Evolutionary conservation across 2,329 filamentous ascomycete genomes (phyloP).

Genomic region (Talaromyces sp.): DNA sequence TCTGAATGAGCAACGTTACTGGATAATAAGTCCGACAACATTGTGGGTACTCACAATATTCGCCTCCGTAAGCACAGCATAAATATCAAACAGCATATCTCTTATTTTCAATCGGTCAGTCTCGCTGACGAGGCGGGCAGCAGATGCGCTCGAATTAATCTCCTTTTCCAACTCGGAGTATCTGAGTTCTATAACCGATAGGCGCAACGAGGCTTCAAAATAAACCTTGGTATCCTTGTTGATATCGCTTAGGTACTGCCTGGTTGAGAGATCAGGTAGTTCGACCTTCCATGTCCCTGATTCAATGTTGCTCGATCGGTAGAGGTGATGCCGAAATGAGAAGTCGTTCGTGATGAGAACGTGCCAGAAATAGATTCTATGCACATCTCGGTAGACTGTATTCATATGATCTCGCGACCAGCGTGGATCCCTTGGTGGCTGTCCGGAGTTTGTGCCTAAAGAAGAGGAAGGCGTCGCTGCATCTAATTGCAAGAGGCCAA

Average conservation of each 20-base stretch:
- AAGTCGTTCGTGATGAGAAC: neutral
- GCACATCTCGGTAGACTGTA: neutral
- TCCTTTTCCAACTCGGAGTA: neutral
- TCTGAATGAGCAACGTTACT: neutral
- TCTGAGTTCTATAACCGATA: neutral
- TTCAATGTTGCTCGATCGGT: neutral
- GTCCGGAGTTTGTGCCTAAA: neutral
- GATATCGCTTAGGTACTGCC: neutral
- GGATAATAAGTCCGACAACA: too few relatives aligned
- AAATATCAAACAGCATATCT: neutral
- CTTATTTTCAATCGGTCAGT: neutral
- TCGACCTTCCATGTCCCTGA: neutral
- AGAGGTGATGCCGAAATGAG: neutral
- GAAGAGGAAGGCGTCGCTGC: neutral
- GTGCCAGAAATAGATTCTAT: neutral
- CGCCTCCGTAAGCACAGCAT: neutral
- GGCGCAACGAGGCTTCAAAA: neutral
- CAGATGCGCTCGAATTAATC: neutral
- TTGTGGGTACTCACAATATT: neutral
- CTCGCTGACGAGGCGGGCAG: neutral
- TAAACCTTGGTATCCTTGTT: neutral
- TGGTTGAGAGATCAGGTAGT: neutral
- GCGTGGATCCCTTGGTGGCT: neutral
- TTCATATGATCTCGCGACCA: neutral
- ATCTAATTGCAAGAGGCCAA: neutral